A percentile compares a stretch with the other conserved stretches of the same genome.
These are phyloP conservation scores for Fraxinus ornus DNA, from an alignment of 305 asterid genomes.

Conservation along the genomic window DNA sequence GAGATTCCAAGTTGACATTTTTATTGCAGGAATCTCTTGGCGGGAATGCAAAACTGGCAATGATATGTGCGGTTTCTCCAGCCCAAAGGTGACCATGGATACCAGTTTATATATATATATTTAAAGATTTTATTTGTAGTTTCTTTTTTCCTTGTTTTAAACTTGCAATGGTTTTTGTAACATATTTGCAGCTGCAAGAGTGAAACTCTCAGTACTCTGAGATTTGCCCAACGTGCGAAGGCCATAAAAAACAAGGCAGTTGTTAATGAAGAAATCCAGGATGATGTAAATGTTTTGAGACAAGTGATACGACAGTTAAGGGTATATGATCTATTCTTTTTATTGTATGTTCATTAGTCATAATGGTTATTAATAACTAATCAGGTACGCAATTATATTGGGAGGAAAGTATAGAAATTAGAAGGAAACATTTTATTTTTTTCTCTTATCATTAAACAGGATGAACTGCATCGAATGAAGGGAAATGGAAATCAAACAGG, in stretches of 20 bases:
- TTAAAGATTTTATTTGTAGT: not conserved
- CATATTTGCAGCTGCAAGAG: slow-evolving; percentile 71
- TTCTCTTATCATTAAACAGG: slow-evolving; percentile 34
- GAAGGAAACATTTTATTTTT: not conserved
- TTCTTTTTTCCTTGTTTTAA: not conserved
- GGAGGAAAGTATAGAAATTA: too few species aligned
- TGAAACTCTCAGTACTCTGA: slow-evolving; percentile 87
- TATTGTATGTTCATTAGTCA: not conserved
- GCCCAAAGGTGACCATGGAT: slow-evolving; percentile 59
- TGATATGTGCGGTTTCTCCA: slow-evolving; percentile 97
- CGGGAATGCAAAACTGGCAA: slow-evolving; percentile 96
- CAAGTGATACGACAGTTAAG: slow-evolving; percentile 82
- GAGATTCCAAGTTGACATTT: slow-evolving; percentile 97
- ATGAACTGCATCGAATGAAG: slow-evolving; percentile 80
- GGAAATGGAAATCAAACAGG: slow-evolving; percentile 54
- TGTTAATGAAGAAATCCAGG: slow-evolving; percentile 91
- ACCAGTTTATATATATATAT: not conserved
- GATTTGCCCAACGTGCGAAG: slow-evolving; percentile 99
- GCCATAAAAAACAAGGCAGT: slow-evolving; percentile 93
- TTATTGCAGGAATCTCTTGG: slow-evolving; percentile 96
- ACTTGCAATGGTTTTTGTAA: not conserved
- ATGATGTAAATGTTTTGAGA: slow-evolving; percentile 82
- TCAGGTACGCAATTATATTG: not conserved
- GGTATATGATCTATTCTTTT: slow-evolving; percentile 27
- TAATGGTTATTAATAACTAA: not conserved